Evolutionary conservation across 352 stramenopile species (phyloP).

Genomic region (Phytophthora tubulina): DNA sequence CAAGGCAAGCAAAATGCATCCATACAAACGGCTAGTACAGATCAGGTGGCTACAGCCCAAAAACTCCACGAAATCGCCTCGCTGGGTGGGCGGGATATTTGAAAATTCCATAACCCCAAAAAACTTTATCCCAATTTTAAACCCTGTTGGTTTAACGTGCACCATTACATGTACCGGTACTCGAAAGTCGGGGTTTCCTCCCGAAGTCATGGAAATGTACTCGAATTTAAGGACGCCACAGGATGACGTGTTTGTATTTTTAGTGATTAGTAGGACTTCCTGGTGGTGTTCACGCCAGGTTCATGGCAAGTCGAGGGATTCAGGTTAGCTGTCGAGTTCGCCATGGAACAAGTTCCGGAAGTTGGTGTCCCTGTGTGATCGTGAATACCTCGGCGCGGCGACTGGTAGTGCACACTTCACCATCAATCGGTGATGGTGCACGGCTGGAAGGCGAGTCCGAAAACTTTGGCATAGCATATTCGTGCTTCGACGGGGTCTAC

Average conservation of each 20-base stretch:
- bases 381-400: slow-evolving; percentile 16
- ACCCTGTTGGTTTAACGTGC: no score
- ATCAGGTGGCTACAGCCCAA: no score
- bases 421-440: background rate
- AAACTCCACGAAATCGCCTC: no score
- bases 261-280: slow-evolving; percentile 4
- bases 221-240: no score
- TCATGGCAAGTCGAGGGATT: slow-evolving; percentile 52
- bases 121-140: no score
- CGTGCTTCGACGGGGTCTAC: slow-evolving; percentile 68
- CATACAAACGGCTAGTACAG: no score
- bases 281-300: background rate
- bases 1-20: no score
- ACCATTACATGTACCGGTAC: no score
- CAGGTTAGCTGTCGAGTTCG: slow-evolving; percentile 77
- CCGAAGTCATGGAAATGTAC: no score
- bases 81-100: no score
- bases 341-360: slow-evolving; percentile 1
- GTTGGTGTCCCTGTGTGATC: slow-evolving; percentile 14
- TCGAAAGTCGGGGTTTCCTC: no score
- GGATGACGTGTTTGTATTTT: slow-evolving; percentile 25
- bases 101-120: no score
- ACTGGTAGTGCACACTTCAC: slow-evolving; percentile 14
- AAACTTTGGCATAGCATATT: slow-evolving; percentile 21
- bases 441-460: background rate